Evolutionary conservation across 2,329 filamentous ascomycete species (phyloP).

Genomic region (Sporothrix protearum): DNA sequence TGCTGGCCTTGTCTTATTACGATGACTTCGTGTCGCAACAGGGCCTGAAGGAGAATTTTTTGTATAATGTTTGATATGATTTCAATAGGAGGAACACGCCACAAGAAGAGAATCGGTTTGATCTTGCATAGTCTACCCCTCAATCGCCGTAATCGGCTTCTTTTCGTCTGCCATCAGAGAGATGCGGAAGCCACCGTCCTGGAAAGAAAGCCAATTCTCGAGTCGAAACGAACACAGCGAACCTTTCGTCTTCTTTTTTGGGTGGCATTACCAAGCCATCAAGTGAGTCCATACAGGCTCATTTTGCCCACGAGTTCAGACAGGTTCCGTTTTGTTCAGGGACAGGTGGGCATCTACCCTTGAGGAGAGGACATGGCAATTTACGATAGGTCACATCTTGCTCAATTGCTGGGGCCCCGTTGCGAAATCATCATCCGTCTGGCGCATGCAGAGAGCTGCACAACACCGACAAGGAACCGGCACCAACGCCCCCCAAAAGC

Average conservation of each 20-base stretch:
- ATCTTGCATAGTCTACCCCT: too few relatives aligned
- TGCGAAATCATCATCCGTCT: not conserved
- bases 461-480: not conserved
- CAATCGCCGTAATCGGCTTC: too few relatives aligned
- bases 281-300: not conserved
- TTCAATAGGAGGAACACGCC: too few relatives aligned
- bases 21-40: not conserved
- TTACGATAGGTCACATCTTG: constrained; percentile 12
- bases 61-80: not conserved
- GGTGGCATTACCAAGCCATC: too few relatives aligned
- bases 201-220: too few relatives aligned
- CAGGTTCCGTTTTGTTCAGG: not conserved
- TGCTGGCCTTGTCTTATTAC: not conserved
- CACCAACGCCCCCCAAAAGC: not conserved
- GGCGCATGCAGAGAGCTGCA: not conserved
- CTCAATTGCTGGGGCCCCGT: not conserved
- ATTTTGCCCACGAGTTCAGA: not conserved
- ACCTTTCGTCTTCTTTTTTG: too few relatives aligned
- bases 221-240: too few relatives aligned
- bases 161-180: too few relatives aligned
- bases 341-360: not conserved
- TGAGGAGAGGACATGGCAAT: not conserved
- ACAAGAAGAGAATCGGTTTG: too few relatives aligned
- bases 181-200: too few relatives aligned
- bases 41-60: not conserved